Evolutionary conservation across 179 eudicot genomes (phyloP).

Genomic region (Corrigiola litoralis): DNA sequence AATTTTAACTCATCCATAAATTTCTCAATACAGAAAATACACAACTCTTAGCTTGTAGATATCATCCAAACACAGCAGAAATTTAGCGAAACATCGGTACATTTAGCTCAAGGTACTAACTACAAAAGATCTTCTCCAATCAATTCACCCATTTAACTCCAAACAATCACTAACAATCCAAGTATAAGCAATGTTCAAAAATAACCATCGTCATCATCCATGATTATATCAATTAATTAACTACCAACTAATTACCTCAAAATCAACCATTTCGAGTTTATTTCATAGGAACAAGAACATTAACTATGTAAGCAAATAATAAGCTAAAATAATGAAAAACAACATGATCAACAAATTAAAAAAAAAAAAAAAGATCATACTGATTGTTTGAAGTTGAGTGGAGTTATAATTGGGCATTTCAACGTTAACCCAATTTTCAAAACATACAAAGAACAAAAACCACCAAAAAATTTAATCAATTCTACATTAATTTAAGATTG

Average conservation of each 20-base stretch:
- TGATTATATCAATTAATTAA: not conserved
- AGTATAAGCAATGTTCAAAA: too few species aligned
- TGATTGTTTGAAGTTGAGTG: conserved; percentile 29
- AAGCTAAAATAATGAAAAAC: not conserved
- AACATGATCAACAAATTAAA: not conserved
- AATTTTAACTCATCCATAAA: not conserved
- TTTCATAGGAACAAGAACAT: not conserved
- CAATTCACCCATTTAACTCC: not conserved
- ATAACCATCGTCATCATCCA: conserved; percentile 14
- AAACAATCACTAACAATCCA: not conserved
- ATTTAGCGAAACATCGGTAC: too few species aligned
- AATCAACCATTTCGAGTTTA: not conserved
- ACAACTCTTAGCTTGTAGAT: too few species aligned
- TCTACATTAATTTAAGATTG: not conserved
- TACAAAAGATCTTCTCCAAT: too few species aligned
- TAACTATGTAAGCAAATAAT: not conserved
- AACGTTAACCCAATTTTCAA: conserved; percentile 12
- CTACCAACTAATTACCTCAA: not conserved
- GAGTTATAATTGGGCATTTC: conserved; percentile 38
- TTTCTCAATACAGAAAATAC: too few species aligned
- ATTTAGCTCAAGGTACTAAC: too few species aligned
- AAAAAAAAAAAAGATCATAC: conserved; percentile 29
- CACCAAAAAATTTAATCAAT: conserved; percentile 3
- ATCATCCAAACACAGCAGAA: too few species aligned
- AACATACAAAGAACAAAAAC: conserved; percentile 6